Evolutionary conservation across 768 basidiomycete genomes (phyloP).

Genomic region (Leucosporidium creatinivorum): DNA sequence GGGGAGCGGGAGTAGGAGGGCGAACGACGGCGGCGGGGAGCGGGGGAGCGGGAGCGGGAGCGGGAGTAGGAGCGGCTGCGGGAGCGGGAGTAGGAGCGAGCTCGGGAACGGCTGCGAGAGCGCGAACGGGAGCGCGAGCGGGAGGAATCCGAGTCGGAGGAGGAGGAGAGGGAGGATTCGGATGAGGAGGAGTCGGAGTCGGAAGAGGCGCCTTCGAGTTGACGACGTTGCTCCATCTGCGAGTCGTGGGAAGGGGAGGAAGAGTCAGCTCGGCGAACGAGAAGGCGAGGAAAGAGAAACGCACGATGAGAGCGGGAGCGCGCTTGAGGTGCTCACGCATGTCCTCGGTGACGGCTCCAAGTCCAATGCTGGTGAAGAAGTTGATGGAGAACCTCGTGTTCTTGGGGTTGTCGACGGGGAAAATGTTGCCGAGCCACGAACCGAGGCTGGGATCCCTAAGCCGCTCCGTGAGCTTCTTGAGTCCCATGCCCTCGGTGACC

Average conservation of each 20-base stretch:
- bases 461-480: conserved; percentile 75
- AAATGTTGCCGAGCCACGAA: conserved; percentile 69
- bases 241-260: neutral
- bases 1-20: conserved; percentile 21
- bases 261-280: neutral
- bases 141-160: conserved; percentile 37
- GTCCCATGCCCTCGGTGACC: conserved; percentile 87
- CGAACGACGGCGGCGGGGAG: conserved; percentile 19
- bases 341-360: conserved; percentile 84
- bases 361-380: conserved; percentile 90
- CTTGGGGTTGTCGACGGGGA: conserved; percentile 93
- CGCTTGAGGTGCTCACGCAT: conserved; percentile 98
- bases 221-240: conserved; percentile 32
- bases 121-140: conserved; percentile 23
- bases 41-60: conserved; percentile 13
- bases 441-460: conserved; percentile 81
- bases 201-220: conserved; percentile 29
- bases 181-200: conserved; percentile 34
- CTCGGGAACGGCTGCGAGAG: conserved; percentile 17
- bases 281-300: neutral
- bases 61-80: conserved; percentile 11
- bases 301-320: conserved; percentile 77
- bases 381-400: conserved; percentile 62
- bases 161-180: conserved; percentile 29
- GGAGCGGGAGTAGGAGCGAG: conserved; percentile 16